phyloP scores from a whole-genome alignment of 176 grass and related monocot genomes.

The Triticum aestivum region DNA sequence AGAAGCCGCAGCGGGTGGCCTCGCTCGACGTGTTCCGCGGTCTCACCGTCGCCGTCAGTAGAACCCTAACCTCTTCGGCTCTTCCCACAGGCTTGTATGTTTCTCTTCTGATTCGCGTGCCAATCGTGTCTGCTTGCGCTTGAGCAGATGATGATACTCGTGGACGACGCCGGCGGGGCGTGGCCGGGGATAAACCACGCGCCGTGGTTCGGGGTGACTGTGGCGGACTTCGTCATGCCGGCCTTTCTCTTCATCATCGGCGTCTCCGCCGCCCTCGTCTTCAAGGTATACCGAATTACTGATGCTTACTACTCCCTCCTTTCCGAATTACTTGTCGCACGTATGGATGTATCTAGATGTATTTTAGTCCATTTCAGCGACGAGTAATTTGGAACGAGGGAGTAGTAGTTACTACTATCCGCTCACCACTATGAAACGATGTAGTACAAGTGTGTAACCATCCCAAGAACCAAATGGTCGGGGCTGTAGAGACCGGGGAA shows the following conservation, averaged over 20 bases:
- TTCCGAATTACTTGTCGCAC: too few species aligned
- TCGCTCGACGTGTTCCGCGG: constrained; percentile 95
- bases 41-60: constrained; percentile 73
- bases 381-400: too few species aligned
- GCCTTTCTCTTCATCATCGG: constrained; percentile 95
- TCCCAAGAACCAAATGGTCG: not conserved
- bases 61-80: not conserved
- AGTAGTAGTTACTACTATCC: too few species aligned
- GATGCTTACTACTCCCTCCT: not conserved
- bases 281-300: constrained; percentile 51
- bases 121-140: not conserved
- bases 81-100: not conserved
- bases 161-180: constrained; percentile 88
- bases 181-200: constrained; percentile 90
- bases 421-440: not conserved
- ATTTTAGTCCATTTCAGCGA: too few species aligned
- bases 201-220: constrained; percentile 89
- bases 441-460: not conserved
- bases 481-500: not conserved
- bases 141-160: constrained; percentile 86
- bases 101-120: not conserved
- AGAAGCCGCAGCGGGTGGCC: constrained; percentile 56
- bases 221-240: constrained; percentile 96
- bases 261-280: constrained; percentile 75
- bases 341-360: too few species aligned